Conservation (phyloP, 345 rosid genomes). For the Arabis hirsuta region DNA sequence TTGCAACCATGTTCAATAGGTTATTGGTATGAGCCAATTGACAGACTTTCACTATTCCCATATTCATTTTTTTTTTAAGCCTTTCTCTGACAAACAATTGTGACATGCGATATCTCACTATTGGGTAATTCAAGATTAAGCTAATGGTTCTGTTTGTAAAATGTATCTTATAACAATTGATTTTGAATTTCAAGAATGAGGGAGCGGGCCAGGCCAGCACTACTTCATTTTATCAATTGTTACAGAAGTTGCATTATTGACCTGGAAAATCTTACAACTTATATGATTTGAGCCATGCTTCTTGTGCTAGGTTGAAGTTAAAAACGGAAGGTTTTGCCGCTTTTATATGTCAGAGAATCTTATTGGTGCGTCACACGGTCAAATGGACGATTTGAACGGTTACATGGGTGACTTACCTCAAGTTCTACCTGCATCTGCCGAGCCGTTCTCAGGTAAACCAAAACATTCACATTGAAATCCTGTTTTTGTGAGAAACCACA, state of each 20-base stretch:
- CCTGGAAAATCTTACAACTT: conserved; percentile 20
- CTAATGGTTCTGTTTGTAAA: neutral
- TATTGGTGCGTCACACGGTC: conserved; percentile 45
- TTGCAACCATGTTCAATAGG: conserved; percentile 63
- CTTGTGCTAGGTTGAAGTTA: conserved; percentile 69
- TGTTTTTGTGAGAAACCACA: neutral
- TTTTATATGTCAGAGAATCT: conserved; percentile 80
- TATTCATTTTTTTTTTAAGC: neutral
- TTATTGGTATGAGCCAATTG: conserved; percentile 65
- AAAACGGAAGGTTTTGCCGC: conserved; percentile 60
- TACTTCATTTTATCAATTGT: neutral
- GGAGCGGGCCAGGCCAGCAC: neutral
- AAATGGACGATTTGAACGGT: conserved; percentile 43
- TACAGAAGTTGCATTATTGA: conserved; percentile 23
- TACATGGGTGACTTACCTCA: conserved; percentile 54
- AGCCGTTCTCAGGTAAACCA: conserved; percentile 62
- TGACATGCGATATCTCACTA: conserved; percentile 14
- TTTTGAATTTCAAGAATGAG: conserved; percentile 9
- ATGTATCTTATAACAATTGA: conserved; percentile 2
- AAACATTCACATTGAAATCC: conserved; percentile 6
- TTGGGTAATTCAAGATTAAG: conserved; percentile 6
- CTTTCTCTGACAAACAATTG: neutral
- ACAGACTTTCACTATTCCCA: conserved; percentile 14
- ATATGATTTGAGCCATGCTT: conserved; percentile 14
- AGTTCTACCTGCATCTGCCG: conserved; percentile 65